Base-by-base conservation (phyloP, 805 yeast species). In the Metschnikowia colocasiae region DNA sequence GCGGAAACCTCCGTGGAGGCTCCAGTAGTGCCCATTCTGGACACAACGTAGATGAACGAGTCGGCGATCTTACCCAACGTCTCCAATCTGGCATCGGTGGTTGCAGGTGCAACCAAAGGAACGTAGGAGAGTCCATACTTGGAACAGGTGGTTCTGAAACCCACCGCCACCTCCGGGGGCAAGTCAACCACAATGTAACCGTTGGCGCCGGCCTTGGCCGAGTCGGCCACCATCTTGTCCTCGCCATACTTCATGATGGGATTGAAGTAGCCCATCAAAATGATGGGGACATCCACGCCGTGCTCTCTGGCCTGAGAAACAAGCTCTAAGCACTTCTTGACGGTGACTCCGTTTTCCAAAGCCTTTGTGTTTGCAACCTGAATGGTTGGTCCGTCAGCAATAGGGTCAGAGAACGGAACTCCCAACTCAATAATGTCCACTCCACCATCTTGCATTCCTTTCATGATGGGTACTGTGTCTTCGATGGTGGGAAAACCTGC, bases 1-100 rank as follows among this genome's bases (percentile, higher is more conserved):
- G 71, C 59, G 40, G 81, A 75, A 36, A 95, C 81, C 19, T 76
- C 71, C 16, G 84, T 78, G 19, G 82, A 71, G 31, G 95, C 92
- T 63, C 99, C 99, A 25, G 99, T 94, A 49, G 96, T 83, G 56
- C 98, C 97, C 99, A 94, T 94, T 65, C 96, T 81, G 3, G 97
- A 89, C 15, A 94, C 98, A 33, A 94, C 99, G 60, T 94, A 94
- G 50, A 94, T 85, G 68, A 94, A 94, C 1, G 97, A 87, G 64
- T 92, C 97, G 27, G 99, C 96, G 59, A 94, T 87, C 48, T 79
- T 78, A 7, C 92, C 84, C 59, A 94, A 75, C 27, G 86, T 69
- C 60, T 80, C 78, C 58, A 94, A 78, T 60, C 99, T 81, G 44
- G 85, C 94, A 61, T 92, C 92, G 33, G 96, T 85, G 40, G 99